Percentiles rank a stretch among this genome's conserved stretches.
Conservation (phyloP, 495 filamentous ascomycete genomes). For the Xylaria scruposa region DNA sequence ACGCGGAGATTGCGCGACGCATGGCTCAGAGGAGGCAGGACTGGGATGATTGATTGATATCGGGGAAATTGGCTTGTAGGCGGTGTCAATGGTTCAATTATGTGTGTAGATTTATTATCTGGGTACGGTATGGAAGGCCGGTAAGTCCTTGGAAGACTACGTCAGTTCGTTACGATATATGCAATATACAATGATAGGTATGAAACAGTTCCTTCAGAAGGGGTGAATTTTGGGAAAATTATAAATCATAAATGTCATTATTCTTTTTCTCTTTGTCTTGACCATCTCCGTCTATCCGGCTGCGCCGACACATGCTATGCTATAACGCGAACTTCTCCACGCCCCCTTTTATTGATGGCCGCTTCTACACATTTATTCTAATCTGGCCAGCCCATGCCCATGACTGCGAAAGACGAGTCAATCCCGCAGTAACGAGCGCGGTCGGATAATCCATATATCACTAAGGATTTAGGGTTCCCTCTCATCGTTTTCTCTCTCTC, state of each 20-base stretch:
- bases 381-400: not conserved
- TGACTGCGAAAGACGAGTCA: not conserved
- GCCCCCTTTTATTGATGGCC: too few species aligned
- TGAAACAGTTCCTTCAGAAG: not conserved
- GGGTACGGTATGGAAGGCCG: not conserved
- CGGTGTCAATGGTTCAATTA: not conserved
- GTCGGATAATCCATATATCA: not conserved
- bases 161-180: not conserved
- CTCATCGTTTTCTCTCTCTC: not conserved
- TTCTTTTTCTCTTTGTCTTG: slow-evolving; percentile 3
- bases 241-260: not conserved
- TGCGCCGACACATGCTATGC: not conserved
- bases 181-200: not conserved
- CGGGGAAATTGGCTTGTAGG: not conserved
- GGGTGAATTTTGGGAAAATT: not conserved
- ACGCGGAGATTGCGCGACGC: slow-evolving; percentile 33
- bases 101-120: not conserved
- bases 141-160: not conserved
- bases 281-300: not conserved
- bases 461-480: too few species aligned
- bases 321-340: not conserved
- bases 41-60: not conserved
- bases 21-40: not conserved
- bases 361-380: not conserved
- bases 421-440: too few species aligned